Percentiles rank a stretch among this genome's conserved stretches.
Evolutionary conservation across 2,329 filamentous ascomycete species (phyloP).

Genomic region (Trichoderma lentiforme): DNA sequence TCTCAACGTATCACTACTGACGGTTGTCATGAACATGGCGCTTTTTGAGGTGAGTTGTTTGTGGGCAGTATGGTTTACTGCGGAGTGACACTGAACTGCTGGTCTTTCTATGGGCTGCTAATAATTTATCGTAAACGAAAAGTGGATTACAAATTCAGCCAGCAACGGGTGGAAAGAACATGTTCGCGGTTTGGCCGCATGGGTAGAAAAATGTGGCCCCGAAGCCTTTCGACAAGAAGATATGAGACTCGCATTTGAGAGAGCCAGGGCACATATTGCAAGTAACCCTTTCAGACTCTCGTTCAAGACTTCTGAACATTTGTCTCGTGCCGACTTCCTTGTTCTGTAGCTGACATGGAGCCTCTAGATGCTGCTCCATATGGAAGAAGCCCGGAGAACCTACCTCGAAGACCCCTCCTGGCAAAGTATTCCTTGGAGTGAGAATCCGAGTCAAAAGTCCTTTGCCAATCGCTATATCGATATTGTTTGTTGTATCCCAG

Average conservation of each 20-base stretch:
- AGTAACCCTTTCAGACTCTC: neutral
- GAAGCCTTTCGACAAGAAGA: neutral
- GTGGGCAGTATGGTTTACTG: neutral
- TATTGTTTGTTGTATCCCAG: neutral
- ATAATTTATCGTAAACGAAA: neutral
- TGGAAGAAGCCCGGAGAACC: neutral
- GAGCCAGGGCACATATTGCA: neutral
- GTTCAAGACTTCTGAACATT: neutral
- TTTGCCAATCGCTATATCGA: neutral
- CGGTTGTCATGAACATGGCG: neutral
- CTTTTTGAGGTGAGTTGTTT: neutral
- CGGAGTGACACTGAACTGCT: neutral
- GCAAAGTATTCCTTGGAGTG: neutral
- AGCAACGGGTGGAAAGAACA: neutral
- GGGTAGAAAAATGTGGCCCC: neutral
- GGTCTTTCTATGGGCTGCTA: neutral
- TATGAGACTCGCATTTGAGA: neutral
- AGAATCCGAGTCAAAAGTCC: neutral
- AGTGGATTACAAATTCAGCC: neutral
- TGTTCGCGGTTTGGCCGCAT: neutral
- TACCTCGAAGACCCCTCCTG: neutral
- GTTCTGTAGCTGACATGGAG: neutral
- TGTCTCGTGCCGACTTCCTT: neutral
- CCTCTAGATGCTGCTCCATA: neutral
- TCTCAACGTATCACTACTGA: neutral